phyloP scores from a whole-genome alignment of 2,329 filamentous ascomycete species.

The Gliomastix tumulicola region DNA sequence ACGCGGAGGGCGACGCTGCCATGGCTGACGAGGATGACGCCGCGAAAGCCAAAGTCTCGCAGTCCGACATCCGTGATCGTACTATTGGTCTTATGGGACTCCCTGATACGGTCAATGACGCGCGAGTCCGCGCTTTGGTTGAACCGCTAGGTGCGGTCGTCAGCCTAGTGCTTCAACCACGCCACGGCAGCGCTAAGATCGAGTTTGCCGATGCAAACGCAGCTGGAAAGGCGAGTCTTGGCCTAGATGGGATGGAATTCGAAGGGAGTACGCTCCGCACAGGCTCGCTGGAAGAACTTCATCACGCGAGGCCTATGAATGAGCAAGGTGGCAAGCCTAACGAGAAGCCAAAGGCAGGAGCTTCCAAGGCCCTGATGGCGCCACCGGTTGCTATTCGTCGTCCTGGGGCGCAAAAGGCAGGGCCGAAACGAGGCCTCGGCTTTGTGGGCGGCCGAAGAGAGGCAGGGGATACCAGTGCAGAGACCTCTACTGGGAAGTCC shows the following conservation, averaged over 20 bases:
- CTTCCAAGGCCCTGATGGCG: slow-evolving; percentile 31
- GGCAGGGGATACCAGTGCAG: background rate
- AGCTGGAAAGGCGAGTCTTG: slow-evolving; percentile 65
- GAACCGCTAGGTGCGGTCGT: slow-evolving; percentile 64
- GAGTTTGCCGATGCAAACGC: slow-evolving; percentile 67
- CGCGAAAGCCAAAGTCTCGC: slow-evolving; percentile 32
- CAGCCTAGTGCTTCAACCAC: slow-evolving; percentile 72
- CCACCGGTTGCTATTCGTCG: slow-evolving; percentile 41
- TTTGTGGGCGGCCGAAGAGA: slow-evolving; percentile 17
- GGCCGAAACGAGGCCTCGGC: slow-evolving; percentile 34
- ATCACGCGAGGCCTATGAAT: slow-evolving; percentile 36
- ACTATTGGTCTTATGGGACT: slow-evolving; percentile 79
- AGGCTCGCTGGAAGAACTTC: slow-evolving; percentile 47
- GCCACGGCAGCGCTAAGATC: slow-evolving; percentile 78
- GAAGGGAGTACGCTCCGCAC: slow-evolving; percentile 46
- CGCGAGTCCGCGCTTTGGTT: slow-evolving; percentile 67
- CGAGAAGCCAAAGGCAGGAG: slow-evolving; percentile 18
- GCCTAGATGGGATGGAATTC: slow-evolving; percentile 48
- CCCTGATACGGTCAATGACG: slow-evolving; percentile 87
- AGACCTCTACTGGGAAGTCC: slow-evolving; percentile 2
- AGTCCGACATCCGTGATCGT: slow-evolving; percentile 50
- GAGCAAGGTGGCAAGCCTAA: slow-evolving; percentile 12
- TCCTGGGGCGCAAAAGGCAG: slow-evolving; percentile 29
- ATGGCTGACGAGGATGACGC: slow-evolving; percentile 27
- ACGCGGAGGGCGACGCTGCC: slow-evolving; percentile 9